A percentile compares a stretch with the other conserved stretches of the same genome.
Evolutionary conservation across 2,329 filamentous ascomycete genomes (phyloP).

Genomic region (Knufia fluminis): DNA sequence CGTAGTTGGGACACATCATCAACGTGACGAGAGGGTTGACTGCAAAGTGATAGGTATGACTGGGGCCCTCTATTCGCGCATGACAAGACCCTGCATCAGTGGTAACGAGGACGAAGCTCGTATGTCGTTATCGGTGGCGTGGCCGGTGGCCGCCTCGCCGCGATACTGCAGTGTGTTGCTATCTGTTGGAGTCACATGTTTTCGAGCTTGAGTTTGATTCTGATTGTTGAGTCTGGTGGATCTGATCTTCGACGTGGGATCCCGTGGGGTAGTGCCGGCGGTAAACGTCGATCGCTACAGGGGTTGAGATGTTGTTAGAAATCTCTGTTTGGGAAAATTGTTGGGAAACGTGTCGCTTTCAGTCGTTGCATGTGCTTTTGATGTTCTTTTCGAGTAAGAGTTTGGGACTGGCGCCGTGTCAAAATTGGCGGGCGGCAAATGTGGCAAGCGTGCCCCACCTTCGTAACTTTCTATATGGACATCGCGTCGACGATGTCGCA

Average conservation of each 20-base stretch:
- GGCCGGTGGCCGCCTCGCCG: too few relatives aligned
- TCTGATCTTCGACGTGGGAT: not conserved
- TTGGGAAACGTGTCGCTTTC: not conserved
- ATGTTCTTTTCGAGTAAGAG: not conserved
- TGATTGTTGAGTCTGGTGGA: too few relatives aligned
- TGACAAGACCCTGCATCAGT: not conserved
- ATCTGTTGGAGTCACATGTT: not conserved
- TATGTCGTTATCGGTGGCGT: too few relatives aligned
- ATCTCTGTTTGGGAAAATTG: not conserved
- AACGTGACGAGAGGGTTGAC: too few relatives aligned
- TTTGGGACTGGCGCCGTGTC: not conserved
- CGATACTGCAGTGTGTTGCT: too few relatives aligned
- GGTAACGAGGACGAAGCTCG: too few relatives aligned
- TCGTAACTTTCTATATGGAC: not conserved
- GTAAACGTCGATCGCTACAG: not conserved
- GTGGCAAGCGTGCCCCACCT: not conserved
- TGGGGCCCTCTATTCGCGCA: too few relatives aligned
- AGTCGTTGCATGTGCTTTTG: slow-evolving; percentile 3
- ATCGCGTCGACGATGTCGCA: not conserved
- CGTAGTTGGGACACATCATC: too few relatives aligned
- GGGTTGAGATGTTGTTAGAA: not conserved
- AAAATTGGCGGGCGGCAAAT: not conserved
- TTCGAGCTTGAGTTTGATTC: too few relatives aligned
- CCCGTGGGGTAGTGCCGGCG: not conserved
- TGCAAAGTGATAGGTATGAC: too few relatives aligned